These are phyloP conservation scores for Hymenoscyphus salicellus DNA, from an alignment of 2,329 filamentous ascomycete species.

Conservation along the genomic window DNA sequence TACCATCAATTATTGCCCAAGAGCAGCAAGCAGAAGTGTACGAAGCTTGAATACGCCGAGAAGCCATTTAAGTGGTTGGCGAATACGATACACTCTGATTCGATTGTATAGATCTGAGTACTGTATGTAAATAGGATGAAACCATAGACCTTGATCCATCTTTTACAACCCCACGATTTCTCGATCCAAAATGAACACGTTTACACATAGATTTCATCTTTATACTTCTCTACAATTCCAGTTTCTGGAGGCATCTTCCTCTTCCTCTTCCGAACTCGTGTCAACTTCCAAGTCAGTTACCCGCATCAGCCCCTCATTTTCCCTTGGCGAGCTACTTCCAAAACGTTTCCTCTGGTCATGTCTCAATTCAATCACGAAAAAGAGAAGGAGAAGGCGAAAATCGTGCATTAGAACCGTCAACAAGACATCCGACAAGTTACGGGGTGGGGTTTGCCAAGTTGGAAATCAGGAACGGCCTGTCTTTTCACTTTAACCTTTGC, in stretches of 20 bases:
- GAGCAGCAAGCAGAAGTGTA: not conserved
- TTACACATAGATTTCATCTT: not conserved
- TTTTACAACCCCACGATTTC: not conserved
- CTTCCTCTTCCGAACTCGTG: not conserved
- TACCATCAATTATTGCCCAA: not conserved
- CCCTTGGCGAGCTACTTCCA: not conserved
- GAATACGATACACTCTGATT: not conserved
- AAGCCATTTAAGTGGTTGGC: not conserved
- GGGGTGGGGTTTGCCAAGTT: too few relatives aligned
- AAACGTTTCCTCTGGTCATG: not conserved
- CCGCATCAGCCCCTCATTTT: not conserved
- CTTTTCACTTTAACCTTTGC: too few relatives aligned
- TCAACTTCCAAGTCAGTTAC: not conserved
- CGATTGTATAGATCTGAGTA: not conserved
- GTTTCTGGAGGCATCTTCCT: not conserved
- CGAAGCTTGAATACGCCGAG: not conserved
- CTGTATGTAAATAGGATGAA: not conserved
- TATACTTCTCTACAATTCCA: not conserved
- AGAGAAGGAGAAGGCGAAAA: not conserved
- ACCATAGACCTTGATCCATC: not conserved
- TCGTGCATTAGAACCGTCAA: too few relatives aligned
- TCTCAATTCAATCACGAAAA: not conserved
- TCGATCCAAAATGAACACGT: not conserved
- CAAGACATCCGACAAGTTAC: too few relatives aligned
- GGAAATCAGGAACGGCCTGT: too few relatives aligned